Percentiles rank a stretch among this genome's conserved stretches.
Evolutionary conservation across 441 rosid genomes (phyloP).

Genomic region (Erodium trifolium): DNA sequence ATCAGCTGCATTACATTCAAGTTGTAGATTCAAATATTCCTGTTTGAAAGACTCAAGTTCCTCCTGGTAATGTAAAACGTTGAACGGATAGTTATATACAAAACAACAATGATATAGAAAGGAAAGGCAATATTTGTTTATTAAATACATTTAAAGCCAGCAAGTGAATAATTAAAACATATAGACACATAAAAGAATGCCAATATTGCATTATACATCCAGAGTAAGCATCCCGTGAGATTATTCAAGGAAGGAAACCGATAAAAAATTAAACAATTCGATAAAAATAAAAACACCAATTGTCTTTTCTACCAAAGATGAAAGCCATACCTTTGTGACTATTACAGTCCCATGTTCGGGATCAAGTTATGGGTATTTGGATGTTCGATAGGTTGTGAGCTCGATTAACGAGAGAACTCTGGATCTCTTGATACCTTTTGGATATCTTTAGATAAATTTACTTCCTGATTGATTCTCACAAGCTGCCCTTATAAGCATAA

Average conservation of each 20-base stretch:
- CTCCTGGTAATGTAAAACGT: conserved; percentile 32
- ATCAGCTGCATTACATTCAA: conserved; percentile 88
- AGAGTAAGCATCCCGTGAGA: conserved; percentile 7
- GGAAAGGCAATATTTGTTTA: neutral
- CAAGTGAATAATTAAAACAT: conserved; percentile 9
- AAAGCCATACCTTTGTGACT: neutral
- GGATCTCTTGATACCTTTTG: too few species aligned
- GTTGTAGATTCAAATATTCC: conserved; percentile 65
- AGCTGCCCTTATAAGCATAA: too few species aligned
- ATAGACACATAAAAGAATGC: conserved; percentile 7
- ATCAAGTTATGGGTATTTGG: too few species aligned
- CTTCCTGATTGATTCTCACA: too few species aligned
- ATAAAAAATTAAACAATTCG: neutral
- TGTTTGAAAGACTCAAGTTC: conserved; percentile 71
- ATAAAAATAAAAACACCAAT: neutral
- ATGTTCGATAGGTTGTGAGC: too few species aligned
- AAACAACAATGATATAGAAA: neutral
- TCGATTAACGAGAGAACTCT: too few species aligned
- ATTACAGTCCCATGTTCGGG: too few species aligned
- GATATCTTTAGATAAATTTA: too few species aligned
- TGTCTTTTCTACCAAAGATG: neutral
- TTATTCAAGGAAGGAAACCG: neutral
- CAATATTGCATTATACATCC: conserved; percentile 7
- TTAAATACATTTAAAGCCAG: neutral
- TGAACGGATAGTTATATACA: conserved; percentile 2